Evolutionary conservation across 2,329 filamentous ascomycete genomes (phyloP).

Genomic region (Neofusicoccum umdonicola): DNA sequence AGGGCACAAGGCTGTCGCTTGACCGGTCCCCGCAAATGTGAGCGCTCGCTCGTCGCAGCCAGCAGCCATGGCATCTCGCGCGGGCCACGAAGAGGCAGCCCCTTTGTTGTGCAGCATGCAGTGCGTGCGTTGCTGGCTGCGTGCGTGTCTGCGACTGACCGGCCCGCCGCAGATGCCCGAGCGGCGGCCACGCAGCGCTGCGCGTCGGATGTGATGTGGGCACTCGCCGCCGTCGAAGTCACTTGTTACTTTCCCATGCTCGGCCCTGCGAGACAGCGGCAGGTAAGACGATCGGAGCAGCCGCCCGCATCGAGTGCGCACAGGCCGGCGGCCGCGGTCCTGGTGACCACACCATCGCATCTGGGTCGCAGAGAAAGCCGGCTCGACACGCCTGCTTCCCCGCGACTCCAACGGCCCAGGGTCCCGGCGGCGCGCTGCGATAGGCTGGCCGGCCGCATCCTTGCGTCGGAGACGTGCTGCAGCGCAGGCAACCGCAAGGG

Average conservation of each 20-base stretch:
- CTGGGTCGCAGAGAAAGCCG: slow-evolving; percentile 10
- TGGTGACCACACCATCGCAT: background rate
- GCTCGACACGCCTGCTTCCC: slow-evolving; percentile 10
- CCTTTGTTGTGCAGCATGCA: slow-evolving; percentile 7
- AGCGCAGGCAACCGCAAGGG: slow-evolving; percentile 7
- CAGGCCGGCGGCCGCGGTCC: background rate
- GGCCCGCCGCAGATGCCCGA: background rate
- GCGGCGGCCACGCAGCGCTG: background rate
- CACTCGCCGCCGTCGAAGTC: background rate
- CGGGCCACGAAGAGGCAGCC: background rate
- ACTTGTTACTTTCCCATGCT: slow-evolving; percentile 4
- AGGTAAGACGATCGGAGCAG: background rate
- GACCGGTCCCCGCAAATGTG: slow-evolving; percentile 10
- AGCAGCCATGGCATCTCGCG: background rate
- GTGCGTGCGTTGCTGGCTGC: background rate
- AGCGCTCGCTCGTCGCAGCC: background rate
- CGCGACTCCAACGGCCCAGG: background rate
- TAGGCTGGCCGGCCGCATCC: background rate
- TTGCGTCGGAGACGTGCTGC: slow-evolving; percentile 1
- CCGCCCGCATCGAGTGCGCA: slow-evolving; percentile 1
- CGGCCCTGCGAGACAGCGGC: background rate
- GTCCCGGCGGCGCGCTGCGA: background rate
- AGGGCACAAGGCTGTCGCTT: background rate
- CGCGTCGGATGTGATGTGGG: background rate
- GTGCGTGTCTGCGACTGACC: background rate